Conservation (phyloP, 495 filamentous ascomycete genomes). For the Neurospora terricola region DNA sequence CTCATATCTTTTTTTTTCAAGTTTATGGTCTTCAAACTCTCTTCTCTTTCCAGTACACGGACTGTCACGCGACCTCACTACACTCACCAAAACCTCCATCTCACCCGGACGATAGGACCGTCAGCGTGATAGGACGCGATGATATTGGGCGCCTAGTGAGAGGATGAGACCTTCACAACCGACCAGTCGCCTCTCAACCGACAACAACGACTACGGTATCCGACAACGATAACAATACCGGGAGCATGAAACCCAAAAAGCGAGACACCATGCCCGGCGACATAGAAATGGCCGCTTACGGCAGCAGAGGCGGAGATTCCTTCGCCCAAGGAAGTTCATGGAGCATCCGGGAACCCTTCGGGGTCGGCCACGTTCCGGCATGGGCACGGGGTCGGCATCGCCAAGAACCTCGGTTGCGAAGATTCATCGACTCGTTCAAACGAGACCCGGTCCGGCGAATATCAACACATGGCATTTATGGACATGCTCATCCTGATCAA, state of each 20-base stretch:
- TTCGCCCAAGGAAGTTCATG: constrained; percentile 28
- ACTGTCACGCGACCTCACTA: neutral
- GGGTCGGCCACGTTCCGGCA: neutral
- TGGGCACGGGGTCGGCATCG: neutral
- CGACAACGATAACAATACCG: neutral
- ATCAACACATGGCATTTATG: constrained; percentile 25
- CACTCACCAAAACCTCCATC: neutral
- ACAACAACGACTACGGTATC: neutral
- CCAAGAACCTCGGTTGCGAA: constrained; percentile 18
- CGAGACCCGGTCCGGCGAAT: constrained; percentile 60
- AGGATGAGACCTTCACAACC: neutral
- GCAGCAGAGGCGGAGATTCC: constrained; percentile 14
- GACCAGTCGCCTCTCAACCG: neutral
- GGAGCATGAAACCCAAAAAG: neutral
- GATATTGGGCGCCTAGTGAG: neutral
- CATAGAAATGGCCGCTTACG: neutral
- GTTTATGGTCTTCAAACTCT: neutral
- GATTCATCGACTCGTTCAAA: constrained; percentile 70
- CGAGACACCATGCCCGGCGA: neutral
- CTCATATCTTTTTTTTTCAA: neutral
- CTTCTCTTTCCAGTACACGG: neutral
- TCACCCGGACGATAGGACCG: neutral
- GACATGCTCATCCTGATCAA: constrained; percentile 37
- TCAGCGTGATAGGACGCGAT: neutral
- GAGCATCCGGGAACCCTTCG: constrained; percentile 26